These are phyloP conservation scores for Fusarium tanahbumbuense DNA, from an alignment of 2,329 filamentous ascomycete genomes.

Conservation along the genomic window DNA sequence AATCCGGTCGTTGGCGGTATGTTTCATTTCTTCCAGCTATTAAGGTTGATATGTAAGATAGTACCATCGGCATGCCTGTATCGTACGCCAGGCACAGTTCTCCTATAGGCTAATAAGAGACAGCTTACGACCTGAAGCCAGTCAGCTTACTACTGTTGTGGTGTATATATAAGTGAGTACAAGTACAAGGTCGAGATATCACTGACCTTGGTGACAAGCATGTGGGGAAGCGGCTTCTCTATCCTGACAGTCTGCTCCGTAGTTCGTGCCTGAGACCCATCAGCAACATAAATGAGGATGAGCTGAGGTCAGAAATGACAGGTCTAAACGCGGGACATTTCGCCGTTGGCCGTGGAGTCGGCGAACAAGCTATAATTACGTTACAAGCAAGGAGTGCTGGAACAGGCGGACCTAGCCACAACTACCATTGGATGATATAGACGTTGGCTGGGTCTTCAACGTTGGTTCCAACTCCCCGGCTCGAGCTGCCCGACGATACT, in stretches of 20 bases:
- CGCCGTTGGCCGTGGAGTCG: conserved; percentile 4
- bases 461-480: conserved; percentile 11
- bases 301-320: conserved; percentile 21
- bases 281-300: background rate
- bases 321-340: background rate
- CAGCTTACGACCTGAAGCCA: background rate
- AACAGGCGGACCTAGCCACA: background rate
- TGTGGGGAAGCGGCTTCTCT: conserved; percentile 9
- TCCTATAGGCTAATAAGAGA: conserved; percentile 10
- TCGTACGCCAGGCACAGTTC: conserved; percentile 15
- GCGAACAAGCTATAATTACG: background rate
- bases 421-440: background rate
- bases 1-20: background rate
- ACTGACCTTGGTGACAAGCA: conserved; percentile 1
- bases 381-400: background rate
- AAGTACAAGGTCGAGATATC: background rate
- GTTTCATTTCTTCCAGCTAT: background rate
- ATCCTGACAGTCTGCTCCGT: background rate
- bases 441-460: conserved; percentile 14
- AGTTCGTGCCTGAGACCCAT: conserved; percentile 4
- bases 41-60: conserved; percentile 9
- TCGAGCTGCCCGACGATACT: conserved; percentile 7
- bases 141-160: background rate
- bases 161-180: background rate
- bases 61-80: background rate